Evolutionary conservation across 2,329 filamentous ascomycete species (phyloP).

Genomic region (Beauveria sp.): DNA sequence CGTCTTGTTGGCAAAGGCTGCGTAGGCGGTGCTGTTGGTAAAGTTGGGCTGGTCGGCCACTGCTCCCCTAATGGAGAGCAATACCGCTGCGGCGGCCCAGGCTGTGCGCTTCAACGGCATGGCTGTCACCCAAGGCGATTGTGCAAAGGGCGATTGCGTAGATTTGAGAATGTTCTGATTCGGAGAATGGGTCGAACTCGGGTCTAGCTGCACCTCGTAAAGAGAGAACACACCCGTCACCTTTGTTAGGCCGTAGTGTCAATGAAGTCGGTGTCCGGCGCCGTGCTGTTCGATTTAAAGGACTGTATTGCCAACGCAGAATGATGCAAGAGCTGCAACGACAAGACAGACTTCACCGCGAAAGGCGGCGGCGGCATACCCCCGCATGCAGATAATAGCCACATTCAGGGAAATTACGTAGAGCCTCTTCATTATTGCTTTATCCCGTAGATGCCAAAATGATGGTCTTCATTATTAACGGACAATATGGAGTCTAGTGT

Average conservation of each 20-base stretch:
- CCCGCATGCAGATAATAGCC: not conserved
- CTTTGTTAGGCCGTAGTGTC: not conserved
- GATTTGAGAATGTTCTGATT: not conserved
- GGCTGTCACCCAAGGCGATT: not conserved
- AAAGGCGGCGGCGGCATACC: not conserved
- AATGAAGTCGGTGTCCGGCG: not conserved
- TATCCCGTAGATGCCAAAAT: conserved; percentile 4
- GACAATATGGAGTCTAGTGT: not conserved
- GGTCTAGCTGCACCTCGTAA: not conserved
- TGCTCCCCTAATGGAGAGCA: conserved; percentile 9
- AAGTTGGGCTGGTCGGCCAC: conserved; percentile 21
- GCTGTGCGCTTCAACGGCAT: not conserved
- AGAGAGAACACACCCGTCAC: conserved; percentile 8
- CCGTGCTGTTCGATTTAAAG: not conserved
- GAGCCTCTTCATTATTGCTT: not conserved
- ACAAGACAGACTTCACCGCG: too few relatives aligned
- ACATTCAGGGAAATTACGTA: not conserved
- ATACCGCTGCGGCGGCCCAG: not conserved
- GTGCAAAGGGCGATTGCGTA: not conserved
- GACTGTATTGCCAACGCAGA: not conserved
- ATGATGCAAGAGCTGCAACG: not conserved
- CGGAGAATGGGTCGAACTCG: not conserved
- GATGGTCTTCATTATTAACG: not conserved
- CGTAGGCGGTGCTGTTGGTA: conserved; percentile 21
- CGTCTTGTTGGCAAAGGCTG: conserved; percentile 18